phyloP scores from a whole-genome alignment of 2,329 filamentous ascomycete species.

The Mycocentrospora acerina region DNA sequence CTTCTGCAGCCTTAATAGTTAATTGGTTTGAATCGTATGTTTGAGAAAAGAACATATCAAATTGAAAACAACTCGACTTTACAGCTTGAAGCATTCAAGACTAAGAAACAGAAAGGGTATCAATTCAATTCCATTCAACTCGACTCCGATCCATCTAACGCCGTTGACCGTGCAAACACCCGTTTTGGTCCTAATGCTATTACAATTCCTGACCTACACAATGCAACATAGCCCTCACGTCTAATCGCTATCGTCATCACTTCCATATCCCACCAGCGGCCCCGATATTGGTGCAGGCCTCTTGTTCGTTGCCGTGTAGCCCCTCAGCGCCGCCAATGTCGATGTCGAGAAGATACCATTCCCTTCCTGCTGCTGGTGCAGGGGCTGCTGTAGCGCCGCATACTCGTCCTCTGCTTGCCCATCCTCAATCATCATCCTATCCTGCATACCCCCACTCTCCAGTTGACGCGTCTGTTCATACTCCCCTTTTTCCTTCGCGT shows the following conservation, averaged over 20 bases:
- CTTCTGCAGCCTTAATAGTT: too few relatives aligned
- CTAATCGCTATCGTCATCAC: slow-evolving; percentile 75
- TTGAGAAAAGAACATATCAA: too few relatives aligned
- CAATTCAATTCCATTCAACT: slow-evolving; percentile 5
- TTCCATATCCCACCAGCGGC: slow-evolving; percentile 84
- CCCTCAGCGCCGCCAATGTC: slow-evolving; percentile 76
- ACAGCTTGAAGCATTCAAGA: too few relatives aligned
- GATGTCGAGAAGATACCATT: slow-evolving; percentile 78
- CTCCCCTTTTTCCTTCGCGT: slow-evolving; percentile 72
- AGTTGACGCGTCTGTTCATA: slow-evolving; percentile 66
- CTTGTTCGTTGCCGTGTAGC: slow-evolving; percentile 52
- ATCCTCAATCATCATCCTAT: slow-evolving; percentile 50
- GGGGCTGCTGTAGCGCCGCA: slow-evolving; percentile 1
- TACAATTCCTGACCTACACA: background rate
- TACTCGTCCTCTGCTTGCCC: slow-evolving; percentile 33
- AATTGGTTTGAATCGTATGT: too few relatives aligned
- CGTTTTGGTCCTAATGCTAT: background rate
- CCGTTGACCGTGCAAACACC: background rate
- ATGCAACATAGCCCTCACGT: slow-evolving; percentile 3
- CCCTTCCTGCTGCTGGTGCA: slow-evolving; percentile 32
- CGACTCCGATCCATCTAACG: background rate
- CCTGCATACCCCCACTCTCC: slow-evolving; percentile 57
- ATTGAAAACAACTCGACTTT: too few relatives aligned
- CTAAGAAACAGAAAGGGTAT: too few relatives aligned
- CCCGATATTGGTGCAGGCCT: slow-evolving; percentile 59